A percentile compares a stretch with the other conserved stretches of the same genome.
Conservation (phyloP, 352 stramenopile species). For the Pythium rhizo-oryzae region DNA sequence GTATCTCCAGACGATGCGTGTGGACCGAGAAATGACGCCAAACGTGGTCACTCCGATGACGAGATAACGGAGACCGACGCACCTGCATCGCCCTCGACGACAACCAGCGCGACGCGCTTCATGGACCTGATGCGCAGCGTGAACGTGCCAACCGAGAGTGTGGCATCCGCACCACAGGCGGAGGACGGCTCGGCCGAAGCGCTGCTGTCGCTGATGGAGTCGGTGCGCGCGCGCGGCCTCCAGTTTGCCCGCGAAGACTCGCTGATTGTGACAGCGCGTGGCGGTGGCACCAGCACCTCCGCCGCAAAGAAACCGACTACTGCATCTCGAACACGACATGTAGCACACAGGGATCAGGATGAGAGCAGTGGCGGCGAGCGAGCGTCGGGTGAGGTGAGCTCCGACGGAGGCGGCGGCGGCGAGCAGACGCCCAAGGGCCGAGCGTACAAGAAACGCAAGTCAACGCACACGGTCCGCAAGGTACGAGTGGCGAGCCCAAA, state of each 20-base stretch:
- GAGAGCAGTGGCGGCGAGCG: slow-evolving; percentile 9
- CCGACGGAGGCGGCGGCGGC: slow-evolving; percentile 5
- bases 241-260: neutral
- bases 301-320: neutral
- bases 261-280: neutral
- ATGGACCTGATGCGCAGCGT: slow-evolving; percentile 1
- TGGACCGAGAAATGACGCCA: neutral
- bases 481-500: neutral
- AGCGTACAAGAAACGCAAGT: slow-evolving; percentile 30
- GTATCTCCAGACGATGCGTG: neutral
- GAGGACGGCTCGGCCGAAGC: slow-evolving; percentile 21
- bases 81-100: neutral
- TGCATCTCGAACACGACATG: neutral
- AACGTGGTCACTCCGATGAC: neutral
- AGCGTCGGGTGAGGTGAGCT: slow-evolving; percentile 1
- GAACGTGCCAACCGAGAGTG: neutral
- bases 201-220: slow-evolving; percentile 27
- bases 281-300: neutral
- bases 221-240: neutral
- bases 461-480: slow-evolving; percentile 27
- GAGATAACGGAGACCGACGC: neutral
- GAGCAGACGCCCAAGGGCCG: neutral
- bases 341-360: neutral
- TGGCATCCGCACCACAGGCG: neutral
- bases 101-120: neutral